Evolutionary conservation across 495 filamentous ascomycete species (phyloP), one percentile per base, ranked within the genome.

Genomic region (Neurospora pannonica): DNA sequence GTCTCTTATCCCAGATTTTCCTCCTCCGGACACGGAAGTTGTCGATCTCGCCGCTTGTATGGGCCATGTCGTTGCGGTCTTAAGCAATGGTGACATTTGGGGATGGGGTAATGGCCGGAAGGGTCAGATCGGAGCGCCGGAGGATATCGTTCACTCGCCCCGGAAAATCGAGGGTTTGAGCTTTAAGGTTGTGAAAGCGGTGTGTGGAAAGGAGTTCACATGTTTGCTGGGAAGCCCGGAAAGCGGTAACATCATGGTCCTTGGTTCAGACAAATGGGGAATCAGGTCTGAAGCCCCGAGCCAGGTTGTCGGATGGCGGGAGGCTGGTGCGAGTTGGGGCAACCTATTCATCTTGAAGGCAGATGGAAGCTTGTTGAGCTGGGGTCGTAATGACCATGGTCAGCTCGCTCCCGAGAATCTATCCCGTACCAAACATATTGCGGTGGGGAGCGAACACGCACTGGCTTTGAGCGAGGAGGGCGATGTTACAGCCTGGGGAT

Each of bases 91-190:
- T 3, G 85, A 91, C 1, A 90, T 91, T 2, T 97, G 91, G 80
- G 96, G 95, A 3, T 98, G 96, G 96, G 96, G 96, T 2, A 90
- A 85, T 75, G 89, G 90, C 7, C 86, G 94, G 37, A 94, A 97
- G 82, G 94, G 94, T 0, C 95, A 98, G 79, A 81, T 98, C 0
- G 94, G 93, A 5, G 62, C 40, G 21, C 76, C 85, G 13, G 81
- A 76, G 13, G 84, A 75, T 0, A 83, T 90, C 38, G 81, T 90
- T 8, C 87, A 83, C 81, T 74, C 75, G 31, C 95, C 95, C 13
- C 83, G 85, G 5, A 88, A 83, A 78, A 84, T 98, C 42, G 76
- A 79, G 34, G 84, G 77, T n/a, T 81, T 88, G 70, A 79, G 73
- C 76, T 97, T 90, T 75, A 75, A 72, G 73, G 90, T 88, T 17